Evolutionary conservation across 2,329 filamentous ascomycete genomes (phyloP), one percentile per base, ranked within the genome.

Genomic region (Alternaria arborescens): DNA sequence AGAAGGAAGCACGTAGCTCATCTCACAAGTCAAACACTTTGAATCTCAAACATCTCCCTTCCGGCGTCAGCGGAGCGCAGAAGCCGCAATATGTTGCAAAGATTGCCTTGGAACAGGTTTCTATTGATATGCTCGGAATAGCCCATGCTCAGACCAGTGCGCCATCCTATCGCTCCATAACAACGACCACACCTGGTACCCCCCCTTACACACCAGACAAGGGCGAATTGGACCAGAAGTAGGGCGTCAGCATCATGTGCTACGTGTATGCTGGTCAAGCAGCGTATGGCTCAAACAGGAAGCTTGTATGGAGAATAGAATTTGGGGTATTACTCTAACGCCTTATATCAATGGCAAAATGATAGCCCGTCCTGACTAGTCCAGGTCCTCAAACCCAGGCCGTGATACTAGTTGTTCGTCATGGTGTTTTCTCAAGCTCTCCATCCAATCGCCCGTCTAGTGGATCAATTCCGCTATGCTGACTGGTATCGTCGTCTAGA

Each of bases 321-420:
- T 28, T 26, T 18, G 22, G 22, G 55, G 52, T 54, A 51, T 53
- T 55, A 38, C n/a, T 58, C 18, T 46, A 52, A 40, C 38, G 32
- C 43, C 38, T 43, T 36, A 12, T 34, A 34, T 28, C 34, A 18
- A 47, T 40, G 47, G 22, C 32, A 62, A 20, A 4, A 20, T 11
- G 30, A 40, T 30, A 43, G 34, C 26, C 22, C 24, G 44, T 26
- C 10, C 30, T n/a, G 52, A 12, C 32, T 44, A 24, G 26, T 40
- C 52, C 32, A 41, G 36, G 5, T 51, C 34, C 51, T 63, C 40
- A 55, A 34, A 5, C 24, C 34, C 24, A 55, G n/a, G 7, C 41
- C 38, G 8, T 46, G 47, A 16, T 24, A 36, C 12, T 42, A 53
- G 28, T 32, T 53, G 10, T 52, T 56, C 43, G n/a, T 36, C 18